These are phyloP conservation scores for Helotiales sp. DNA, from an alignment of 2,329 filamentous ascomycete species.

Conservation along the genomic window DNA sequence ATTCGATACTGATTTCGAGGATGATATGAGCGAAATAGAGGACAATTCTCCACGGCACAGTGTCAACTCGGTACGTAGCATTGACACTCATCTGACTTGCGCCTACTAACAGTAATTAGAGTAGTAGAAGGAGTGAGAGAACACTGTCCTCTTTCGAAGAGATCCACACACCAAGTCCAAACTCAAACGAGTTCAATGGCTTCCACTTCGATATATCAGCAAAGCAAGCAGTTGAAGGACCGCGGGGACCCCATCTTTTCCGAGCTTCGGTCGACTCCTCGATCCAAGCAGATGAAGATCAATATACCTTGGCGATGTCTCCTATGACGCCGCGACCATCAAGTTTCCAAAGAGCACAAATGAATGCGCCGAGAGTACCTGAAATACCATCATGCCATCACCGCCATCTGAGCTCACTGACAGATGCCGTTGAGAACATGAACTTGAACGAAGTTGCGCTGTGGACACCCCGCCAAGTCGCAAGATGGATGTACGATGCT, in stretches of 20 bases:
- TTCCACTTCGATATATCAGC: conserved; percentile 65
- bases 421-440: conserved; percentile 61
- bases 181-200: conserved; percentile 57
- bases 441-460: conserved; percentile 63
- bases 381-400: conserved; percentile 39
- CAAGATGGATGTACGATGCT: conserved; percentile 83
- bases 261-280: conserved; percentile 68
- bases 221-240: conserved; percentile 73
- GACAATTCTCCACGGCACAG: conserved; percentile 71
- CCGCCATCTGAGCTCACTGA: conserved; percentile 58
- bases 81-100: conserved; percentile 19
- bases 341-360: conserved; percentile 42
- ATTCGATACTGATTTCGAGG: conserved; percentile 77
- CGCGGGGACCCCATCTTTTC: conserved; percentile 86
- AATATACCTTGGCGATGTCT: conserved; percentile 68
- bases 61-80: conserved; percentile 69
- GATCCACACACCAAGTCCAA: conserved; percentile 75
- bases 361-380: conserved; percentile 34
- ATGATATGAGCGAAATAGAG: conserved; percentile 55
- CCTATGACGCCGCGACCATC: conserved; percentile 71
- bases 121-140: conserved; percentile 76
- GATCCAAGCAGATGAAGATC: conserved; percentile 55
- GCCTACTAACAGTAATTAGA: conserved; percentile 50
- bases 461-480: conserved; percentile 79
- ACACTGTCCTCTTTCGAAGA: conserved; percentile 90